Evolutionary conservation across 345 rosid genomes (phyloP).

Genomic region (Gossypium rotundifolium): DNA sequence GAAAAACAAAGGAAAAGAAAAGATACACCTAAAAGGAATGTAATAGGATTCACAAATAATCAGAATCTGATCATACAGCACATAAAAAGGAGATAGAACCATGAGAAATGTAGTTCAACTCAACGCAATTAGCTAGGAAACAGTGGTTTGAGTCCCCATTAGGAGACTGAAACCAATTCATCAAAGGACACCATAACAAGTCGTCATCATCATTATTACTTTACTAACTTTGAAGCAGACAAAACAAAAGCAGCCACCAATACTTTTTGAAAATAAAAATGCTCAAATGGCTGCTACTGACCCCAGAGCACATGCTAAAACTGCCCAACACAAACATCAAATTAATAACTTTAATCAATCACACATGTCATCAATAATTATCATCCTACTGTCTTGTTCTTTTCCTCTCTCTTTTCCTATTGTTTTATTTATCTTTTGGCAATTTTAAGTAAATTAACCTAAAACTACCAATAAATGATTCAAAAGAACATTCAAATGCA

Average conservation of each 20-base stretch:
- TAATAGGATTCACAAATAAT: background rate
- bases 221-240: background rate
- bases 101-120: background rate
- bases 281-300: background rate
- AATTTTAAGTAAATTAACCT: background rate
- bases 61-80: background rate
- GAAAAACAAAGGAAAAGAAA: background rate
- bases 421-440: background rate
- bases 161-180: background rate
- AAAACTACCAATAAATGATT: constrained; percentile 1
- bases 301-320: constrained; percentile 13
- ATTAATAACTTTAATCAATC: background rate
- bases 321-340: constrained; percentile 1
- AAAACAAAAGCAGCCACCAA: constrained; percentile 5
- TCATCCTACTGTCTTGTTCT: constrained; percentile 2
- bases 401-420: background rate
- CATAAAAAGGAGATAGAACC: background rate
- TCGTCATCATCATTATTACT: constrained; percentile 9
- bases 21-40: background rate
- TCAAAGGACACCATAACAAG: constrained; percentile 1
- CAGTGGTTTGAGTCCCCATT: background rate
- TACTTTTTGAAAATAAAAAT: background rate
- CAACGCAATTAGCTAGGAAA: background rate
- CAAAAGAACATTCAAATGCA: background rate
- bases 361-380: constrained; percentile 6